Conservation (phyloP, 2,329 filamentous ascomycete species). For the Hymenoscyphus infarciens region DNA sequence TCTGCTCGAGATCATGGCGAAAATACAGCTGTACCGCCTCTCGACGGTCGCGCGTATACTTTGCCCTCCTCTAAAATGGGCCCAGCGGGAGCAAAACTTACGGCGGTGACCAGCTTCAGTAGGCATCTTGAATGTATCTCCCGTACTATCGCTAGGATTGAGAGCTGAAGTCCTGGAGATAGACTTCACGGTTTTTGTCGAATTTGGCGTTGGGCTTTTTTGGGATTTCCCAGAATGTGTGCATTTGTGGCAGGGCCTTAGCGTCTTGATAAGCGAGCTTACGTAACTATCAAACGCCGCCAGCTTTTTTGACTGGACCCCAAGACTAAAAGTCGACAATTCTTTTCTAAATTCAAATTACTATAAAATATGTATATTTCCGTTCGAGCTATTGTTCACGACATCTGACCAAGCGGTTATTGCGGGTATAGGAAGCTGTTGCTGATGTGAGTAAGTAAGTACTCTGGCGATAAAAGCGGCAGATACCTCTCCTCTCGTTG, state of each 20-base stretch:
- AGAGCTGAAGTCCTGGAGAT: constrained; percentile 33
- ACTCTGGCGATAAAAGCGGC: too few relatives aligned
- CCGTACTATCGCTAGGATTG: constrained; percentile 43
- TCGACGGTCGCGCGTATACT: not conserved
- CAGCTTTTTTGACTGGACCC: too few relatives aligned
- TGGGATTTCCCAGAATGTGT: not conserved
- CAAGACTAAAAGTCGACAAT: too few relatives aligned
- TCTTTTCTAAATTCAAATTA: too few relatives aligned
- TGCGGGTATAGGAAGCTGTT: too few relatives aligned
- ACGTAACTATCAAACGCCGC: not conserved
- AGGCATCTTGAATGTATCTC: constrained; percentile 71
- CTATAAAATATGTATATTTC: too few relatives aligned
- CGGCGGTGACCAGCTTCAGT: constrained; percentile 84
- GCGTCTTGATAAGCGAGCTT: constrained; percentile 3
- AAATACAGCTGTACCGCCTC: not conserved
- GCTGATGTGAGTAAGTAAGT: too few relatives aligned
- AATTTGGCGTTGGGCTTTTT: constrained; percentile 29
- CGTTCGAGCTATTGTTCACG: too few relatives aligned
- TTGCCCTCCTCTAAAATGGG: not conserved
- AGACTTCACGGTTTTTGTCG: constrained; percentile 27
- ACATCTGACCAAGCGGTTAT: too few relatives aligned
- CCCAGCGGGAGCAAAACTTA: constrained; percentile 50
- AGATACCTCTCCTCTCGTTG: too few relatives aligned
- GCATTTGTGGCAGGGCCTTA: constrained; percentile 5
- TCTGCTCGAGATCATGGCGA: constrained; percentile 9